A percentile compares a stretch with the other conserved stretches of the same genome.
phyloP scores from a whole-genome alignment of 139 green algal genomes.

The Asterochloris sp. region DNA sequence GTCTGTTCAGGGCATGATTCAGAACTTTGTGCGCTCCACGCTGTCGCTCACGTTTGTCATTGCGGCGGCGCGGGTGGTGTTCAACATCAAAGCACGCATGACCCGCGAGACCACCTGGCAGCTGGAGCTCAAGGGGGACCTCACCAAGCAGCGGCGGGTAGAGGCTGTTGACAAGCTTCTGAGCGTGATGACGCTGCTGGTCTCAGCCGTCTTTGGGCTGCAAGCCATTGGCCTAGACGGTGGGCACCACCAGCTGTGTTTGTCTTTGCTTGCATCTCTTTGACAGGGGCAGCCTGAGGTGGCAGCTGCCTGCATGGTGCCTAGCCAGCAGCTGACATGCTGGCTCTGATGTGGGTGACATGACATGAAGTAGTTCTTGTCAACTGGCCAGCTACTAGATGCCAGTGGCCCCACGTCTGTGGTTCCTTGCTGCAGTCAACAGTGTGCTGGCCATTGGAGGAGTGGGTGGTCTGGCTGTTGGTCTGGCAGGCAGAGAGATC shows the following conservation, averaged over 20 bases:
- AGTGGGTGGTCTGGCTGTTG: constrained; percentile 89
- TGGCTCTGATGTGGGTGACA: no score
- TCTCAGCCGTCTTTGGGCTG: constrained; percentile 56
- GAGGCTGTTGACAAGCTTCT: constrained; percentile 72
- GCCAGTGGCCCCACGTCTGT: no score
- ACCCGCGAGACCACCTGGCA: constrained; percentile 43
- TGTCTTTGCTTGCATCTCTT: neutral
- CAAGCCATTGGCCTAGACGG: constrained; percentile 64
- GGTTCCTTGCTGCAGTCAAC: constrained; percentile 40
- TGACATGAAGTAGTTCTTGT: no score
- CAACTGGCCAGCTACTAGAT: no score
- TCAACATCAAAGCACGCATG: constrained; percentile 85
- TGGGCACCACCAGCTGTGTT: neutral
- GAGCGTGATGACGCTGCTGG: constrained; percentile 54
- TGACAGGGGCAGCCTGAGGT: neutral
- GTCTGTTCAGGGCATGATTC: constrained; percentile 26
- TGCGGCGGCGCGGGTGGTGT: constrained; percentile 68
- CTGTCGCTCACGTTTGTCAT: constrained; percentile 84
- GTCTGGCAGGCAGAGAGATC: constrained; percentile 88
- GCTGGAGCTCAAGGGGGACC: constrained; percentile 75
- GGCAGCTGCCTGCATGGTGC: neutral
- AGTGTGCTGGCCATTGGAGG: constrained; percentile 89
- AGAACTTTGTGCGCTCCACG: constrained; percentile 71
- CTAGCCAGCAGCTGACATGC: no score
- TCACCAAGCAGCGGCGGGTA: constrained; percentile 71